Evolutionary conservation across 257 asterid genomes (phyloP), one percentile per base, ranked within the genome.

Genomic region (Buddleja alternifolia): DNA sequence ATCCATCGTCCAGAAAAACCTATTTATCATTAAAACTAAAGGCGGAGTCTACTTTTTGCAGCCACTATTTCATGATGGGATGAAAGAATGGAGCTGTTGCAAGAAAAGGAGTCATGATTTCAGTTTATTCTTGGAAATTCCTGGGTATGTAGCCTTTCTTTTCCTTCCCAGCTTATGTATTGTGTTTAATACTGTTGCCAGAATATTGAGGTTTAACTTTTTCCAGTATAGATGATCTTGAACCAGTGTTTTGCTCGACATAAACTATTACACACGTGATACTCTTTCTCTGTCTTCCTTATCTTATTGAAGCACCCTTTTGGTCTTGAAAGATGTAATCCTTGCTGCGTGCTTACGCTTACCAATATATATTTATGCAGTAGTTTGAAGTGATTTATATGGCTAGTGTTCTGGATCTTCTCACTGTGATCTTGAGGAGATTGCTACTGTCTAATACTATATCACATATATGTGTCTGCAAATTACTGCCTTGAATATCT

Each of bases 31-130:
- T 29, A 29, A 29, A 29, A 29, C 34, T 69, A 57, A 69, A 10
- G 17, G 16, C 56, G 47, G 12, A 39, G 39, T 56, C 54, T 59
- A 8, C 66, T 34, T 45, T 56, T 15, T 66, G 61, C 93, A 93
- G 99, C 99, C 99, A 59, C 14, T 77, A 67, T 93, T 93, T 76
- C 99, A 90, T 36, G 96, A 93, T 72, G 99, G 99, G 68, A 93
- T 72, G 85, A 93, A 93, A 80, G 96, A 90, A 74, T 93, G 99
- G 99, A 88, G 96, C 83, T 93, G 99, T 76, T 93, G 99, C 94
- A 93, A 90, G 94, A 72, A 87, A 81, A 82, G 82, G 76, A 93
- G 99, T 73, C 96, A 93, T 19, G 99, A 93, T 77, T 93, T 93
- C 84, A 88, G 84, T 79, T 83, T 83, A 67, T 93, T 93, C 80